Base-by-base conservation (phyloP, 148 eudicot species). In the Bassia scoparia region DNA sequence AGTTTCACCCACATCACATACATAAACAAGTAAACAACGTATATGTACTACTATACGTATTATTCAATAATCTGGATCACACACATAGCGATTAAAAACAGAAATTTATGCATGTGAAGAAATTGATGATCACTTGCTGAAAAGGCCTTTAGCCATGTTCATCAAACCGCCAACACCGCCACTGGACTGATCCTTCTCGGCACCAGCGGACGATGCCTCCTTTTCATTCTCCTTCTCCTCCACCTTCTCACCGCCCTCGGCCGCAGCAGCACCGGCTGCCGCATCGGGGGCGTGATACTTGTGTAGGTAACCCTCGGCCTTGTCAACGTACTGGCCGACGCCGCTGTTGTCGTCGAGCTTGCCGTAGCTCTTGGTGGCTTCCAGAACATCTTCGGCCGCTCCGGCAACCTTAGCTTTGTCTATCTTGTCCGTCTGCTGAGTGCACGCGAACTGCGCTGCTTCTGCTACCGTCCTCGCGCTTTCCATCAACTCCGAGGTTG, bases 281-380 rank as follows among this genome's bases (percentile, higher is more conserved):
- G 72, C 26, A 30, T 68, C 30, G 7, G 77, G 7, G 20, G 76
- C 9, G 46, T 76, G 73, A 54, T 67, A 74, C 17, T 73, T 13
- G 48, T 85, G 85, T 33, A 89, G 83, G 74, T 87, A 87, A 24
- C 61, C 77, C 78, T 85, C 85, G 8, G 93, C 90, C 76, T 87
- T 81, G 44, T 65, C 81, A 24, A 86, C 46, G 62, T 83, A 81
- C 64, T 81, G 74, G 0, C 90, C 93, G 1, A 77, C 43, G 2
- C 83, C 80, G 7, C 43, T 46, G 10, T 23, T 76, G 3, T 84
- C 85, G 10, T 84, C 89, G 1, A 89, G 60, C 37, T 85, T 84
- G 0, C 86, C 89, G 27, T 81, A 81, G 3, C 44, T 69, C 67
- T 77, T 56, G 24, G 84, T 87, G 0, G 86, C 91, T 49, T 74